Conservation (phyloP, 768 basidiomycete genomes). For the Tricholoma furcatifolium region DNA sequence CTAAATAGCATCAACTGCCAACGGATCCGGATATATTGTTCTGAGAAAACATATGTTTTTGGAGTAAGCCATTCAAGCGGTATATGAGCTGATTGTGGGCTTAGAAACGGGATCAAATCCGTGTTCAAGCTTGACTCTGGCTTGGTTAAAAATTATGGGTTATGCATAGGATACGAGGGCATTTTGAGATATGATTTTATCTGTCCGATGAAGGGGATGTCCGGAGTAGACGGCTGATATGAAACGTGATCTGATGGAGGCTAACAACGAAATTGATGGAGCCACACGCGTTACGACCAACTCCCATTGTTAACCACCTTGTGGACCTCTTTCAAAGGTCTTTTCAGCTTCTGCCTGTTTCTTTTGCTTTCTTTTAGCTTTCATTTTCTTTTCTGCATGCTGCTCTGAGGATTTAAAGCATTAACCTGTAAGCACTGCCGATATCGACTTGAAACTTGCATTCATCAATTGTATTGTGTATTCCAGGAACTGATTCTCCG, state of each 20-base stretch:
- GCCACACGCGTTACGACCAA: conserved; percentile 12
- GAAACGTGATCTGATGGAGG: conserved; percentile 15
- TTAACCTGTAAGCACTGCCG: neutral
- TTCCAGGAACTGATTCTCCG: conserved; percentile 15
- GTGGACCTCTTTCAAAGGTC: neutral
- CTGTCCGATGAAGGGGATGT: neutral
- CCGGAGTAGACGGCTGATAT: neutral
- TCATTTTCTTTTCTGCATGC: conserved; percentile 14
- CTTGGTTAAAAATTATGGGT: too few relatives aligned
- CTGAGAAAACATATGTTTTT: too few relatives aligned
- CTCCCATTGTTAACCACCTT: neutral
- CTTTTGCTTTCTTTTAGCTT: neutral
- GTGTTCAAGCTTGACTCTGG: too few relatives aligned
- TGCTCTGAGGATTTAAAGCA: conserved; percentile 3
- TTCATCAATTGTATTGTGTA: conserved; percentile 9
- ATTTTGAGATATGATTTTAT: neutral
- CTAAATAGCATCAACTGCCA: too few relatives aligned
- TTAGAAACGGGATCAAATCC: too few relatives aligned
- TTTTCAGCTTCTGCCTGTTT: neutral
- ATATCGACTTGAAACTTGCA: conserved; percentile 6
- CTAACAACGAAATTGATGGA: conserved; percentile 10
- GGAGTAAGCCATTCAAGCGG: too few relatives aligned
- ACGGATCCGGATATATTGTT: too few relatives aligned
- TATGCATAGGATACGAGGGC: too few relatives aligned
- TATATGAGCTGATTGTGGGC: too few relatives aligned